phyloP scores from a whole-genome alignment of 1,284 basidiomycete species.

The Fomitopsis betulina region DNA sequence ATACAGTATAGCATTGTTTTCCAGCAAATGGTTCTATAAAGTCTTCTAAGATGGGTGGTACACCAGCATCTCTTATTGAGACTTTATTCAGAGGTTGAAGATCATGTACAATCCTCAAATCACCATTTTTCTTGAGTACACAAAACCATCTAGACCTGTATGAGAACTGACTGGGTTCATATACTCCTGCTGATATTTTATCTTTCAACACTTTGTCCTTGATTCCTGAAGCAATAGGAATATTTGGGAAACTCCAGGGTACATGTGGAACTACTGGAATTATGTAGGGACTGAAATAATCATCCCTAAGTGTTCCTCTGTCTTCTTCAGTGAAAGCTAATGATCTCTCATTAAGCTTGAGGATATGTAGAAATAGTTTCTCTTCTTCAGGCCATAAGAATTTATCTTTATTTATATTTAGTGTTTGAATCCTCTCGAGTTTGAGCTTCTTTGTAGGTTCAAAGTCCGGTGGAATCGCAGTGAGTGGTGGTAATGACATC shows the following conservation, averaged over 20 bases:
- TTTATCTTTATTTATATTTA: conserved; percentile 21
- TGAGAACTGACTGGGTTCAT: conserved; percentile 32
- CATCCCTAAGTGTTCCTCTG: neutral
- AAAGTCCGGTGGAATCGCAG: conserved; percentile 16
- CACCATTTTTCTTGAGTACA: conserved; percentile 34
- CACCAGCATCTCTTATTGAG: conserved; percentile 24
- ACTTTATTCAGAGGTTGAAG: conserved; percentile 28
- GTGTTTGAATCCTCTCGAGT: conserved; percentile 11
- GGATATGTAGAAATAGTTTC: conserved; percentile 17
- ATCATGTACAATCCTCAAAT: conserved; percentile 27
- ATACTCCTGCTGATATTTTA: conserved; percentile 30
- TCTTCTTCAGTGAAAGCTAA: neutral
- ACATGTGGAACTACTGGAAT: conserved; percentile 13
- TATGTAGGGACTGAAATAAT: conserved; percentile 5
- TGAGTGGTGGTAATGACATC: conserved; percentile 6
- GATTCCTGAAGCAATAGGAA: conserved; percentile 30
- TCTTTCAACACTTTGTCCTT: conserved; percentile 2
- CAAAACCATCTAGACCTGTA: conserved; percentile 37
- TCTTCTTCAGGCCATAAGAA: conserved; percentile 29
- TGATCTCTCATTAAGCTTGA: conserved; percentile 2
- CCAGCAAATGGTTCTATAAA: conserved; percentile 22
- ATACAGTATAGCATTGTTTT: conserved; percentile 15
- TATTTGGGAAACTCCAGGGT: conserved; percentile 33
- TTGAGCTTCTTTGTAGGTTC: conserved; percentile 12
- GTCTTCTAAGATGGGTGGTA: conserved; percentile 23